These are phyloP conservation scores for Ilex paraguariensis DNA, from an alignment of 305 asterid species.

Conservation along the genomic window DNA sequence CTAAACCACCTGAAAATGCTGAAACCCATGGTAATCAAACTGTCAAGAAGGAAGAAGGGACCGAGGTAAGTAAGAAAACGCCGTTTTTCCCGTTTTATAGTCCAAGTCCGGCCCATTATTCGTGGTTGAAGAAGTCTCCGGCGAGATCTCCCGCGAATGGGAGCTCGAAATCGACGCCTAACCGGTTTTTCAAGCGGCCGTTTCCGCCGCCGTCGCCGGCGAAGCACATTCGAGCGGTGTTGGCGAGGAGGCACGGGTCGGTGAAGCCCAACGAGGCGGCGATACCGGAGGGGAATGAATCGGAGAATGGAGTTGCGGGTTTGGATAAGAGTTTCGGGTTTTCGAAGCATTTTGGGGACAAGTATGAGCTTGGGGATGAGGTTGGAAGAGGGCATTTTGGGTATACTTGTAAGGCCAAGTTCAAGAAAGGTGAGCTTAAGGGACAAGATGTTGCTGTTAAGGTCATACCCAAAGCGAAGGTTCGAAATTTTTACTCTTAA, in stretches of 20 bases:
- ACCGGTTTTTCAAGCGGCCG: constrained; percentile 69
- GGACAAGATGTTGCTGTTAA: constrained; percentile 96
- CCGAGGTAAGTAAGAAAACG: constrained; percentile 41
- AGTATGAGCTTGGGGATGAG: constrained; percentile 91
- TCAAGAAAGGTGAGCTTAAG: constrained; percentile 86
- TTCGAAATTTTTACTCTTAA: constrained; percentile 12
- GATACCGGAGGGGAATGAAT: constrained; percentile 66
- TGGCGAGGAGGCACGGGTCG: constrained; percentile 78
- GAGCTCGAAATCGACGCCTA: constrained; percentile 49
- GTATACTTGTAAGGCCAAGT: constrained; percentile 80
- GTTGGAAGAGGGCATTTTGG: constrained; percentile 99
- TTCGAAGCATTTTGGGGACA: constrained; percentile 62
- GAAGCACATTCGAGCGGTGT: constrained; percentile 81
- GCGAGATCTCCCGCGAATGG: constrained; percentile 62
- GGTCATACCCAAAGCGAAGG: constrained; percentile 91
- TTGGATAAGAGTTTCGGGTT: constrained; percentile 86
- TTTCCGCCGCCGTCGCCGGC: constrained; percentile 98
- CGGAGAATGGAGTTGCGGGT: constrained; percentile 28
- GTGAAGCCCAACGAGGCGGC: constrained; percentile 68
- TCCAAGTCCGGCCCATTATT: constrained; percentile 69
- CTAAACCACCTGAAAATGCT: constrained; percentile 10
- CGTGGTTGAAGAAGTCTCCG: constrained; percentile 78
- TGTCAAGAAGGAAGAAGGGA: constrained; percentile 30
- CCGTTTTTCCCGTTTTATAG: constrained; percentile 71
- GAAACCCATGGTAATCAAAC: constrained; percentile 20